Conservation (phyloP, 805 yeast genomes). For the Saccharomyces mikatae region DNA sequence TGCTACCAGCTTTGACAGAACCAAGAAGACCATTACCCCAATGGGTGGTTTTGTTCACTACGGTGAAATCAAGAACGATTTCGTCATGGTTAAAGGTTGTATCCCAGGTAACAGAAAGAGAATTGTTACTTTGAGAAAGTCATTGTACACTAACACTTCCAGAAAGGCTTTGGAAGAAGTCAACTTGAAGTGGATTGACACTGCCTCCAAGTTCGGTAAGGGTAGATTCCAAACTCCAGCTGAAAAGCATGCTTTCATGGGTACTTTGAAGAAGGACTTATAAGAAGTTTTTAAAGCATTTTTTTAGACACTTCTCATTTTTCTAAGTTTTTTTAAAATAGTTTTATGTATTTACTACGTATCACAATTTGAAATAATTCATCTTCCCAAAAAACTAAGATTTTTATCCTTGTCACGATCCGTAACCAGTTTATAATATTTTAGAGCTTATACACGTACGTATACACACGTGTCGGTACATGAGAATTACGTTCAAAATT, state of each 20-base stretch:
- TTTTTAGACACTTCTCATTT: not conserved
- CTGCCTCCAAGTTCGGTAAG: conserved; percentile 99
- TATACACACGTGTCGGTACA: not conserved
- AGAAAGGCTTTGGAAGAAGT: conserved; percentile 97
- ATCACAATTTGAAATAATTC: not conserved
- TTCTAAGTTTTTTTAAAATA: not conserved
- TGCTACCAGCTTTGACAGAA: conserved; percentile 97
- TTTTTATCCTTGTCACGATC: not conserved
- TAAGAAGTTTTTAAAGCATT: conserved; percentile 27
- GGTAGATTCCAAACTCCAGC: conserved; percentile 99
- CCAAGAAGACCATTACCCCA: conserved; percentile 99
- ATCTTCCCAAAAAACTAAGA: not conserved
- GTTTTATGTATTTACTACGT: not conserved
- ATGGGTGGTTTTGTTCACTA: conserved; percentile 99
- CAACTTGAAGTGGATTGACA: conserved; percentile 98
- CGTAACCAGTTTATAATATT: not conserved
- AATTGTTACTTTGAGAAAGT: conserved; percentile 97
- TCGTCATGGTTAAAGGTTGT: conserved; percentile 95
- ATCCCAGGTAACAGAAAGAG: conserved; percentile 99
- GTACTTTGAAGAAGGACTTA: conserved; percentile 98
- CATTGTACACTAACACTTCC: conserved; percentile 93
- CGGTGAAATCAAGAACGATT: conserved; percentile 97
- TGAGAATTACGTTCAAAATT: not conserved
- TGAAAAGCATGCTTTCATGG: conserved; percentile 99
- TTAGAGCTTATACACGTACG: conserved; percentile 1